A percentile compares a stretch with the other conserved stretches of the same genome.
Evolutionary conservation across 805 yeast genomes (phyloP).

Genomic region (Starmerella roubikii): DNA sequence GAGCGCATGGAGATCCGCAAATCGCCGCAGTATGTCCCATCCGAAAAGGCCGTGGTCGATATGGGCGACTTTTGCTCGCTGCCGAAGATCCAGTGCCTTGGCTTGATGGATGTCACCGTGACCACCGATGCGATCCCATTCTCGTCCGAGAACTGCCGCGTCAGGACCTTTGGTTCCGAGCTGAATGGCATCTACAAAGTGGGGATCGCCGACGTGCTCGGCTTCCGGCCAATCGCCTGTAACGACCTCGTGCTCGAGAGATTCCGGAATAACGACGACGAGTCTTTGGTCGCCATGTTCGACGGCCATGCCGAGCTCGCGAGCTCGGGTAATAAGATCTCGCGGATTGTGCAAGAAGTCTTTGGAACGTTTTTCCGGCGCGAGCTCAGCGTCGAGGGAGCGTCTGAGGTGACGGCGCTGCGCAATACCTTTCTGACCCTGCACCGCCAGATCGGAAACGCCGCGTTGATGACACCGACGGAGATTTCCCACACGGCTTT

Average conservation of each 20-base stretch:
- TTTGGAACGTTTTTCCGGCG: slow-evolving; percentile 54
- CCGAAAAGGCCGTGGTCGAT: slow-evolving; percentile 17
- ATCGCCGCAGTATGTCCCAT: slow-evolving; percentile 25
- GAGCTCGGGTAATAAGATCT: slow-evolving; percentile 31
- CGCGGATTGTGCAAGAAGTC: slow-evolving; percentile 57
- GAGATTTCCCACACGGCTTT: slow-evolving; percentile 29
- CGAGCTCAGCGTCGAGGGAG: slow-evolving; percentile 43
- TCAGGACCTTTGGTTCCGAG: slow-evolving; percentile 78
- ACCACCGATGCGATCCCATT: slow-evolving; percentile 84
- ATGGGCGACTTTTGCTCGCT: slow-evolving; percentile 58
- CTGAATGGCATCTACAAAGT: slow-evolving; percentile 56
- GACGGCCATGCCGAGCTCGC: slow-evolving; percentile 54
- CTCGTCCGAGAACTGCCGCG: slow-evolving; percentile 66
- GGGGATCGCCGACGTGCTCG: slow-evolving; percentile 85
- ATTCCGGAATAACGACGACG: slow-evolving; percentile 74
- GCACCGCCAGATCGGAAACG: slow-evolving; percentile 66
- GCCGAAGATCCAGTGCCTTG: slow-evolving; percentile 57
- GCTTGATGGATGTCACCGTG: slow-evolving; percentile 89
- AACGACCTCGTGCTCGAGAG: slow-evolving; percentile 80
- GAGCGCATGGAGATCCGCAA: slow-evolving; percentile 74
- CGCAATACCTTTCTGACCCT: slow-evolving; percentile 66
- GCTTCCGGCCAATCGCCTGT: slow-evolving; percentile 50
- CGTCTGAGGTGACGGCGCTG: slow-evolving; percentile 57
- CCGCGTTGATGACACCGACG: slow-evolving; percentile 22
- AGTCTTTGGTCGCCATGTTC: slow-evolving; percentile 64